Base-by-base conservation (phyloP, 2,329 filamentous ascomycete species). In the Fusarium sp. region DNA sequence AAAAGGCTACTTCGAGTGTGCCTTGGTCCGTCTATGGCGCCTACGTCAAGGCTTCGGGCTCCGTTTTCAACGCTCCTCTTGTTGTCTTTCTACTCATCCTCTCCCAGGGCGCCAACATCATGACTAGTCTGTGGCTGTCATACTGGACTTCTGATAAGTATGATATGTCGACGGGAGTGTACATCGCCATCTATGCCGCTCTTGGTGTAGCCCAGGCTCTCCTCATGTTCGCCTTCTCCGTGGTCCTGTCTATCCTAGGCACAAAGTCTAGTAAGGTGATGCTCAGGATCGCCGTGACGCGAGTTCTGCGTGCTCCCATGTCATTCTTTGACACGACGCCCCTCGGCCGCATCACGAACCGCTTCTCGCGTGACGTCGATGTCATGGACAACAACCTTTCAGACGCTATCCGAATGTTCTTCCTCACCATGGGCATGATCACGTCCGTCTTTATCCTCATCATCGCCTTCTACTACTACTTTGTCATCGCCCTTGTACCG, bases 241-340 rank as follows among this genome's bases (percentile, higher is more conserved):
- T 97, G 18, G 83, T 90, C 7, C 87, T 98, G 27, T 94, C 95
- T 0, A 88, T 95, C 1, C 90, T 93, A 64, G 94, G 95, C 54
- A 98, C 97, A 2, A 91, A 89, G 22, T 90, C 95, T 6, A 97
- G 94, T 80, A 96, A 93, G 82, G 88, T 88, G 43, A 95, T 98
- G 90, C 89, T 98, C 60, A 90, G 93, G 33, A 87, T 91, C 39
- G 96, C 97, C 8, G 94, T 98, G 78, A 91, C 88, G 10, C 89
- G 94, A 18, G 94, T 97, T 1, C 84, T 92, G n/a, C 87, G 91
- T 29, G 91, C 91, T 4, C 91, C 91, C n/a, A 92, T 92, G 95
- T 93, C 94, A 6, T 98, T 98, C 85, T 98, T 98, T 84, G 97
- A 99, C 79, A 98, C 97, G 0, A 98, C 97, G 1, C 97, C 97